Percentiles rank a stretch among this genome's conserved stretches.
These are phyloP conservation scores for Amorphotheca resinae DNA, from an alignment of 495 filamentous ascomycete genomes.

Conservation along the genomic window DNA sequence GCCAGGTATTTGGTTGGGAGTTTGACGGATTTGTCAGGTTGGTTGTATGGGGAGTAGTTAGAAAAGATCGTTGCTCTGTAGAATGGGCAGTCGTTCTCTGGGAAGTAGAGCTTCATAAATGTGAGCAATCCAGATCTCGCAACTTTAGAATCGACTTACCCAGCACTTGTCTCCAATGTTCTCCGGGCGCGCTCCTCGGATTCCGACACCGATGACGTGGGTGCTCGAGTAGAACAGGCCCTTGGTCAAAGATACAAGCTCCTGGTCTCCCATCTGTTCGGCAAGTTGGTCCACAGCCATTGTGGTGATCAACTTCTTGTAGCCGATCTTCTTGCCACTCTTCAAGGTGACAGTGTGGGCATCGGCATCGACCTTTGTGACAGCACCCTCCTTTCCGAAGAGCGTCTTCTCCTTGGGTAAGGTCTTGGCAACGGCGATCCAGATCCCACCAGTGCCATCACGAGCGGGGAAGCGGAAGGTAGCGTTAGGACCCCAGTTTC, in stretches of 20 bases:
- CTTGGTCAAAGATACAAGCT: constrained; percentile 74
- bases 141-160: constrained; percentile 35
- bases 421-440: constrained; percentile 94
- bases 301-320: constrained; percentile 85
- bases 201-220: constrained; percentile 91
- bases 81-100: constrained; percentile 97
- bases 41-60: constrained; percentile 99
- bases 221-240: constrained; percentile 93
- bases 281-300: constrained; percentile 91
- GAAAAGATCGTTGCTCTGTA: constrained; percentile 99
- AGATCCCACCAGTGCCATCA: constrained; percentile 95
- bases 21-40: constrained; percentile 69
- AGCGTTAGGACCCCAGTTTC: constrained; percentile 96
- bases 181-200: constrained; percentile 86
- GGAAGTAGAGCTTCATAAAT: constrained; percentile 79
- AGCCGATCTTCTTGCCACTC: constrained; percentile 83
- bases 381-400: constrained; percentile 75
- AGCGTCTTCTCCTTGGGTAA: constrained; percentile 82
- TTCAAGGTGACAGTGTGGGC: constrained; percentile 70
- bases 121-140: constrained; percentile 9
- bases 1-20: constrained; percentile 78
- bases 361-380: constrained; percentile 73
- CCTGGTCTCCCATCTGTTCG: constrained; percentile 75
- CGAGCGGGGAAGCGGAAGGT: constrained; percentile 97
- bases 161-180: constrained; percentile 99